Evolutionary conservation across 1,284 basidiomycete genomes (phyloP).

Genomic region (Trametes pubescens): DNA sequence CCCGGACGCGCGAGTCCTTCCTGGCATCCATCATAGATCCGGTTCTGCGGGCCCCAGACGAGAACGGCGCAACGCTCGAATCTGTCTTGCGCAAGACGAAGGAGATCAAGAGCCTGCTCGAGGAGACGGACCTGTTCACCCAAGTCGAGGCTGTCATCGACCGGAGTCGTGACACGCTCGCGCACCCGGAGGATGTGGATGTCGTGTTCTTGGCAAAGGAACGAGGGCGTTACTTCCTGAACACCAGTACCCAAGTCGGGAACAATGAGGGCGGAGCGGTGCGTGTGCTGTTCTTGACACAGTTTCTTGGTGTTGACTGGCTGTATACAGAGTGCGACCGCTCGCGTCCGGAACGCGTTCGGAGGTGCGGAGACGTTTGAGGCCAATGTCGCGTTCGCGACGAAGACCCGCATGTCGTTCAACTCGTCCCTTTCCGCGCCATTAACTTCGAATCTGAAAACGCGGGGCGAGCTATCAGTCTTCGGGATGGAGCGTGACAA

Average conservation of each 20-base stretch:
- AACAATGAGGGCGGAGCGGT: constrained; percentile 93
- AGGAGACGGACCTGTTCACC: constrained; percentile 79
- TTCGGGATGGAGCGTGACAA: constrained; percentile 77
- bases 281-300: constrained; percentile 45
- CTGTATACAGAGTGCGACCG: constrained; percentile 72
- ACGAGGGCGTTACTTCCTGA: constrained; percentile 81
- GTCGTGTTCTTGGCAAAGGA: constrained; percentile 84
- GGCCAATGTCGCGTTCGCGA: constrained; percentile 86
- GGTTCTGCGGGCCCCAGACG: constrained; percentile 48
- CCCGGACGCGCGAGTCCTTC: constrained; percentile 81
- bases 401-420: constrained; percentile 88
- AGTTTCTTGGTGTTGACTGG: neutral
- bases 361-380: constrained; percentile 93
- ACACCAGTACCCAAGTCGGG: constrained; percentile 92
- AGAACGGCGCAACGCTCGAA: constrained; percentile 57
- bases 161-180: constrained; percentile 62
- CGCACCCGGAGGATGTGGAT: constrained; percentile 81
- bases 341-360: constrained; percentile 86
- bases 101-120: constrained; percentile 68
- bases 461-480: constrained; percentile 65
- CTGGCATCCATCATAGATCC: constrained; percentile 82
- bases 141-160: constrained; percentile 80
- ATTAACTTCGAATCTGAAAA: constrained; percentile 64
- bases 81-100: constrained; percentile 75
- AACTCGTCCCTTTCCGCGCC: constrained; percentile 70